Percentiles rank a stretch among this genome's conserved stretches.
Conservation (phyloP, 164 flowering plant species). For the Nymphaea thermarum region DNA sequence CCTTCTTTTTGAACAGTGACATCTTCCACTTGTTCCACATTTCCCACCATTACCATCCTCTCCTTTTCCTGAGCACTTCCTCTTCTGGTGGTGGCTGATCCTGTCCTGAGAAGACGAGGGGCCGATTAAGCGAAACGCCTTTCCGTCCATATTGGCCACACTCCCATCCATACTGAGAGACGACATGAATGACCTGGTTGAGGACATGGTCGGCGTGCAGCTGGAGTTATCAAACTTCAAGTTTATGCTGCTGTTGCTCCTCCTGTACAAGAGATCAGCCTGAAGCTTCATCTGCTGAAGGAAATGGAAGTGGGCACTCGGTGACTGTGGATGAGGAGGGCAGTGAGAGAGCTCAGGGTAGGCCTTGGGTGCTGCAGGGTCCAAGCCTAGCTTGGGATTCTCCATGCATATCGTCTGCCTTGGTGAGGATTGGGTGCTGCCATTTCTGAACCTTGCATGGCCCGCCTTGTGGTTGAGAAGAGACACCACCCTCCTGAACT, state of each 20-base stretch:
- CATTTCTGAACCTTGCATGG: conserved; percentile 68
- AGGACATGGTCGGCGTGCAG: conserved; percentile 83
- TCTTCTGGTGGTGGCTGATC: conserved; percentile 41
- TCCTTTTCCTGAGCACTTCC: conserved; percentile 69
- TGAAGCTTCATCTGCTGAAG: conserved; percentile 31
- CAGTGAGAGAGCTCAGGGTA: not conserved
- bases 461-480: conserved; percentile 44
- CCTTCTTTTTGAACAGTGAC: conserved; percentile 99
- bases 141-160: conserved; percentile 64
- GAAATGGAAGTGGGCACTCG: conserved; percentile 21
- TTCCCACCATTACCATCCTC: conserved; percentile 63
- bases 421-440: conserved; percentile 12
- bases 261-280: conserved; percentile 52
- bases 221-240: conserved; percentile 74
- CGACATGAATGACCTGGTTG: conserved; percentile 78
- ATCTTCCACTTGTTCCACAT: conserved; percentile 81
- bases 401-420: not conserved
- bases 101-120: conserved; percentile 39
- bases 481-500: conserved; percentile 68
- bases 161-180: conserved; percentile 95
- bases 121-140: conserved; percentile 58
- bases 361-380: not conserved
- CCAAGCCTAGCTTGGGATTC: not conserved
- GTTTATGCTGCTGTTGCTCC: conserved; percentile 49
- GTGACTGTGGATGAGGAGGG: conserved; percentile 26